Base-by-base conservation (phyloP, 768 basidiomycete species). In the Asterophora lycoperdoides region DNA sequence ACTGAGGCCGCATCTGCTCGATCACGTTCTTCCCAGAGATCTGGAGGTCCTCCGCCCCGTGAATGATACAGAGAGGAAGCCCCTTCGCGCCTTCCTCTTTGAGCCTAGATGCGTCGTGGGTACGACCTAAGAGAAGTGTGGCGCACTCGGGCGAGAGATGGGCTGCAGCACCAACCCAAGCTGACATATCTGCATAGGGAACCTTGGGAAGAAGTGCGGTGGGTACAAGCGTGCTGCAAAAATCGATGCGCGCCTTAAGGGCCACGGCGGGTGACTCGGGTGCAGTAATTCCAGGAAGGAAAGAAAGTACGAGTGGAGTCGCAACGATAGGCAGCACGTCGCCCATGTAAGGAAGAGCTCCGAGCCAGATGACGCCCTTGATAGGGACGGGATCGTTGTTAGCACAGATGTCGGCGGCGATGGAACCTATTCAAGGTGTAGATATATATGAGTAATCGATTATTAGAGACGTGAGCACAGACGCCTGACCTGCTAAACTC, bases 381-480 rank as follows among this genome's bases (percentile, higher is more conserved):
- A 52, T 51, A 23, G 26, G 44, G 13, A 49, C 43, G 20, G 54
- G 54, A 37, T 49, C 28, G 17, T 51, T 33, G 7, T 46, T 48
- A 18, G 54, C 49, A 20, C 51, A 55, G 15, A 55, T 51, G 20
- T 55, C 54, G n/a, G 54, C 54, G 30, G 51, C 46, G 36, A 55
- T 42, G 14, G 45, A n/a, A 17, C 45, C 45, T 46, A 29, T 11
- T 8, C 4, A 29, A 8, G n/a, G 28, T 4, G 5, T 30, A 8
- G 30, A 9, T 4, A 11, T 30, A 8, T 38, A 9, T 30, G 23
- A n/a, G 9, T 17, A 13, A 17, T 23, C 23, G 6, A 23, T 23
- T 23, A 46, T 6, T 4, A 26, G 4, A 30, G 9, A 13, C 28
- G 4, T 4, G 15, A 9, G 26, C 5, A 29, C 35, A 8, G 40